A percentile compares a stretch with the other conserved stretches of the same genome.
These are phyloP conservation scores for Pichia sp. DNA, from an alignment of 1,139 yeast genomes.

Conservation along the genomic window DNA sequence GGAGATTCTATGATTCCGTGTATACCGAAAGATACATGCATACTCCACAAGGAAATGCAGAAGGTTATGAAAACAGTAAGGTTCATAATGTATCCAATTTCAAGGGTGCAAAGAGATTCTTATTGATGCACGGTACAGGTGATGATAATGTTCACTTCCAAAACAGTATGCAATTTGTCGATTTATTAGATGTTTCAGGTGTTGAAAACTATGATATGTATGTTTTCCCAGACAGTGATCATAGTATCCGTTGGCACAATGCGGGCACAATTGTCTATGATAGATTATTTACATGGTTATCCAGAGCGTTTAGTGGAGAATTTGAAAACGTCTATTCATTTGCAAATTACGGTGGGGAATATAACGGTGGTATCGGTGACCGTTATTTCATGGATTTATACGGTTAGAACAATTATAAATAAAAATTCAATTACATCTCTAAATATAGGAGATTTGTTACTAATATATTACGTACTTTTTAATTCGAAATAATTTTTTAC, in stretches of 20 bases:
- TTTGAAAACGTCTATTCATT: slow-evolving; percentile 26
- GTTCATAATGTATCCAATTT: slow-evolving; percentile 50
- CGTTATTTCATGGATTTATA: slow-evolving; percentile 20
- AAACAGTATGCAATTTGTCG: slow-evolving; percentile 63
- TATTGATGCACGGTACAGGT: slow-evolving; percentile 78
- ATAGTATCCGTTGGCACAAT: slow-evolving; percentile 66
- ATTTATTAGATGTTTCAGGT: slow-evolving; percentile 53
- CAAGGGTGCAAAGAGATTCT: slow-evolving; percentile 53
- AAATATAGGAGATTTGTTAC: too few species aligned
- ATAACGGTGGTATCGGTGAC: neutral
- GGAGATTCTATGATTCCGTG: slow-evolving; percentile 73
- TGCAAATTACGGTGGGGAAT: neutral
- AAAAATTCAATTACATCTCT: neutral
- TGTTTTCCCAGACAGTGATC: slow-evolving; percentile 80
- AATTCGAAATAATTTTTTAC: neutral
- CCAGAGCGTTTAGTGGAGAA: slow-evolving; percentile 51
- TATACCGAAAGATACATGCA: slow-evolving; percentile 81
- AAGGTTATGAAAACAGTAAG: slow-evolving; percentile 54
- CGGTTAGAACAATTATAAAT: slow-evolving; percentile 12
- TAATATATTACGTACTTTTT: neutral
- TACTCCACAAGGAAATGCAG: slow-evolving; percentile 59
- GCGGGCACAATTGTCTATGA: slow-evolving; percentile 67
- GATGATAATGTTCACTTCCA: slow-evolving; percentile 85
- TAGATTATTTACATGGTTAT: slow-evolving; percentile 59
- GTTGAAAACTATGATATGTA: slow-evolving; percentile 72